Conservation (phyloP, 2,329 filamentous ascomycete species). For the Fusarium brevicatenulatum region DNA sequence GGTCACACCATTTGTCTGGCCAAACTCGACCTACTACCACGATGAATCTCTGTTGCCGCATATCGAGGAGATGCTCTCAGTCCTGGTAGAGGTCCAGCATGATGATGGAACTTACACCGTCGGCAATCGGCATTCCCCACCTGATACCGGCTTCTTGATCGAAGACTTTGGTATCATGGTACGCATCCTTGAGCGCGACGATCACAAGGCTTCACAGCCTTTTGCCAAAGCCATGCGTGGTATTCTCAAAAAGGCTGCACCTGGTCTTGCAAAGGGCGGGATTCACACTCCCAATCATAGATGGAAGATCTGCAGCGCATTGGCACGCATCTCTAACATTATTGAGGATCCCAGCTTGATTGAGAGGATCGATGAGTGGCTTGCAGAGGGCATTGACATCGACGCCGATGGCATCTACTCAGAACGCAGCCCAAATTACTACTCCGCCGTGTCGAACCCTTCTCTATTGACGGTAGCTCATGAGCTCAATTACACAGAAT, state of each 20-base stretch:
- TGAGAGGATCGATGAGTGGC: conserved; percentile 14
- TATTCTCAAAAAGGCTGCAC: conserved; percentile 7
- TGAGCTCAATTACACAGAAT: conserved; percentile 1
- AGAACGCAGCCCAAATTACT: conserved; percentile 11
- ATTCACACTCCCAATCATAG: conserved; percentile 15
- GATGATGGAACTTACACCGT: conserved; percentile 9
- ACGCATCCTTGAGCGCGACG: conserved; percentile 9
- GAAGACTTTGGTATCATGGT: conserved; percentile 23
- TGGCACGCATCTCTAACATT: conserved; percentile 13
- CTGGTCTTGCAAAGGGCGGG: conserved; percentile 10
- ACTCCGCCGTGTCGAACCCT: conserved; percentile 18
- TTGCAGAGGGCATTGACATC: conserved; percentile 16
- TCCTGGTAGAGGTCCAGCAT: not conserved
- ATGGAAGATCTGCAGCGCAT: conserved; percentile 24
- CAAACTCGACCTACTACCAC: conserved; percentile 10
- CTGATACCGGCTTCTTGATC: conserved; percentile 17
- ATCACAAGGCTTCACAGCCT: not conserved
- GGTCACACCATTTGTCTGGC: conserved; percentile 11
- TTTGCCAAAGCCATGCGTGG: conserved; percentile 1
- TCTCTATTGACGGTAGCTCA: conserved; percentile 1
- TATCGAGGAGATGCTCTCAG: conserved; percentile 8
- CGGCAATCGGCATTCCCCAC: conserved; percentile 17
- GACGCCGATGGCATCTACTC: conserved; percentile 21
- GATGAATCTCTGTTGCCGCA: conserved; percentile 3
- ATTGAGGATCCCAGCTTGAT: not conserved